Base-by-base conservation (phyloP, 257 asterid species). In the Solanum tarapatanum region DNA sequence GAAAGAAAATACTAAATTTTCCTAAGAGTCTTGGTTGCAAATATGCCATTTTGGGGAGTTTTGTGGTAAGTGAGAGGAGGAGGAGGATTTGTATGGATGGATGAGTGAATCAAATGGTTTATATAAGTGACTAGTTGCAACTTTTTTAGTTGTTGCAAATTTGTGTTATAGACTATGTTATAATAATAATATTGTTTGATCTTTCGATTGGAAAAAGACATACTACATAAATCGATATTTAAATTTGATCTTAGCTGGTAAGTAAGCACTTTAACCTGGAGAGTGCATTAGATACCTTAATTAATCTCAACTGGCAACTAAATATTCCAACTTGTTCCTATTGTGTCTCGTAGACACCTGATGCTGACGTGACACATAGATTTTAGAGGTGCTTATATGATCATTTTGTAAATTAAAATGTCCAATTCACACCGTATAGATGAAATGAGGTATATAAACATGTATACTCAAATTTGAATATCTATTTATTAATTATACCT, bases 1-100 rank as follows among this genome's bases (percentile, higher is more conserved):
- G 43, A 14, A 87, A 64, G 64, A 83, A 60, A 37, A 83, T 70
- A 48, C 85, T 60, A 26, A 26, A 19, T 45, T 68, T 41, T 24
- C 45, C 39, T 16, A 43, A 1, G 55, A 48, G 48, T 26, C 33
- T 36, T 70, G 58, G 11, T 39, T 39, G 45, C 36, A 83, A 76
- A 80, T 51, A 26, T 45, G 68, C 11, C 85, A 80, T 80, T 28
- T 43, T 43, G 23, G 41, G 64, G 37, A 9, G 23, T 11, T 80
- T 26, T 80, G 68, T 45, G 28, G 84, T 79, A 26, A 35, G 76
- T 14, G 45, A 39, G 43, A 39, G 19, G 30, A 28, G 12, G 64
- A 23, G 86, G 35, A 21, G 24, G 85, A 0, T 62, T n/a, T 39
- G 89, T 51, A 64, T 83, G 69, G 55, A 33, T 21, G 55, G 55